These are phyloP conservation scores for Malassezia cuniculi DNA, from an alignment of 1,284 basidiomycete species.

Conservation along the genomic window DNA sequence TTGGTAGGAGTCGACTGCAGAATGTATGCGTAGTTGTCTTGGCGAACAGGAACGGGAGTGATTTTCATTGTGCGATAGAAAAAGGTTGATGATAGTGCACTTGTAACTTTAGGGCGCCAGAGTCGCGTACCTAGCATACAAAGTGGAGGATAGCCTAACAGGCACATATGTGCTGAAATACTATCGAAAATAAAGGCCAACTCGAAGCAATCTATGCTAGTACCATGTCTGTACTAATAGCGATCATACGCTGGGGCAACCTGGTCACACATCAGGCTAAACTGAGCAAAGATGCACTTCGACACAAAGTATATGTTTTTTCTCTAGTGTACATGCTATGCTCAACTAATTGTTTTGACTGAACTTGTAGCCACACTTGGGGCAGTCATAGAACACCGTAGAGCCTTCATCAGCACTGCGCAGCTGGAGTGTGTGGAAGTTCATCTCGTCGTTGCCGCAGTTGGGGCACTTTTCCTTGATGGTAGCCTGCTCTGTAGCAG, in stretches of 20 bases:
- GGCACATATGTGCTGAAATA: too few species aligned
- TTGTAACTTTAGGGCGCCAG: too few species aligned
- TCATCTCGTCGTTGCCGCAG: constrained; percentile 55
- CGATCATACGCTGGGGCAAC: too few species aligned
- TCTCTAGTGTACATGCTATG: background rate
- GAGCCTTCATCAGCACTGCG: constrained; percentile 47
- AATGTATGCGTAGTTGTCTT: constrained; percentile 45
- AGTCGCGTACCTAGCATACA: too few species aligned
- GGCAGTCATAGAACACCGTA: constrained; percentile 45
- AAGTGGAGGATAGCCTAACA: too few species aligned
- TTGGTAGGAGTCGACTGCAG: constrained; percentile 24
- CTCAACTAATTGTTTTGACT: constrained; percentile 28
- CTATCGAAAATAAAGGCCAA: too few species aligned
- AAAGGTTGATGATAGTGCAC: too few species aligned
- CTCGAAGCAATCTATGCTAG: too few species aligned
- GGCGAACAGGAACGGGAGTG: constrained; percentile 39
- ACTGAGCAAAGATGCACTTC: too few species aligned
- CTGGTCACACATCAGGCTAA: too few species aligned
- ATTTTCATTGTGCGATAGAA: constrained; percentile 36
- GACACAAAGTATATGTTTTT: too few species aligned
- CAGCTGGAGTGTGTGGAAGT: constrained; percentile 47
- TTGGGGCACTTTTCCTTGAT: constrained; percentile 82
- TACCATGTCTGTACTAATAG: too few species aligned
- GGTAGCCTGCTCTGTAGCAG: constrained; percentile 48
- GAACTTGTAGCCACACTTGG: constrained; percentile 44